A percentile compares a stretch with the other conserved stretches of the same genome.
Evolutionary conservation across 75 land plant genomes (phyloP).

Genomic region (Cunninghamia lanceolata): DNA sequence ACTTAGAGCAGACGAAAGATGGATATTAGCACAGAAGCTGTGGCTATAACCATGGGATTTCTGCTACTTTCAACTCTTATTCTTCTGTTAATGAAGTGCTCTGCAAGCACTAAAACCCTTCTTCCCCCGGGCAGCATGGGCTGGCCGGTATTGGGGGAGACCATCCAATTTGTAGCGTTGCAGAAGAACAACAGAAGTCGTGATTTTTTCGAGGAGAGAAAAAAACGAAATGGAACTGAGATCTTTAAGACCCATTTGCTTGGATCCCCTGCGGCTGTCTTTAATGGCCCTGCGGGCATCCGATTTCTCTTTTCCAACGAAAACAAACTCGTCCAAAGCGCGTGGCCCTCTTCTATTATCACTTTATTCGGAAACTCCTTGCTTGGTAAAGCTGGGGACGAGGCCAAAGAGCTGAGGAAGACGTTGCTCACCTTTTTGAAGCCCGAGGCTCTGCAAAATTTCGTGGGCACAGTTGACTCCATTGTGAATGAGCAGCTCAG

Average conservation of each 20-base stretch:
- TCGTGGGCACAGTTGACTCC: constrained; percentile 18
- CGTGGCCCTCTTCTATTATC: constrained; percentile 31
- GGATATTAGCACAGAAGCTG: background rate
- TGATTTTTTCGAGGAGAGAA: no score
- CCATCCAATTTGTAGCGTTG: background rate
- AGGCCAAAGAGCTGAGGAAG: background rate
- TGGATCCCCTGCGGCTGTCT: constrained; percentile 12
- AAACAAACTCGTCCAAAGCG: constrained; percentile 35
- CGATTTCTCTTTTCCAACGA: constrained; percentile 43
- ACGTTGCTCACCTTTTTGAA: constrained; percentile 17
- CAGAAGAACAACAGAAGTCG: background rate
- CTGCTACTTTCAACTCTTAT: no score
- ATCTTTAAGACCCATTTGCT: constrained; percentile 30
- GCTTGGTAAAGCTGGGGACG: background rate
- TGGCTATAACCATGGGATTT: background rate
- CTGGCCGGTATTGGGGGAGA: constrained; percentile 2
- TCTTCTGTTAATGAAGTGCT: no score
- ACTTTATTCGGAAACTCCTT: constrained; percentile 14
- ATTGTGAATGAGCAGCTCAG: constrained; percentile 14
- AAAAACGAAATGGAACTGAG: background rate
- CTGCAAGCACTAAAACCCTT: no score
- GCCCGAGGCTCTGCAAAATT: constrained; percentile 13
- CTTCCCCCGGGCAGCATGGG: background rate
- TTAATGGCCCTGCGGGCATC: constrained; percentile 40
- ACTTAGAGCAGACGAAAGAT: no score